Conservation (phyloP, 2,329 filamentous ascomycete genomes). For the Monilinia fructigena region DNA sequence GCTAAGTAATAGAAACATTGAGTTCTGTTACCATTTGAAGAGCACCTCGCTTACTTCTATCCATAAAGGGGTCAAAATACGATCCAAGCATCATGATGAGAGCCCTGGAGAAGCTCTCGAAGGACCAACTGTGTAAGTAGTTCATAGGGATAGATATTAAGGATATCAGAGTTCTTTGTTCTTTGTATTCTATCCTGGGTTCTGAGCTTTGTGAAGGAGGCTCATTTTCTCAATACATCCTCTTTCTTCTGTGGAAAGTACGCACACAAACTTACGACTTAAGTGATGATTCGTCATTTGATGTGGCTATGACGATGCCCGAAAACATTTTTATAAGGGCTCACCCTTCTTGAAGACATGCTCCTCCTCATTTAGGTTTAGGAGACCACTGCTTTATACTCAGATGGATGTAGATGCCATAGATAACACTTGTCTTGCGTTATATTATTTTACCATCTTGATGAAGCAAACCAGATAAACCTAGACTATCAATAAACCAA, state of each 20-base stretch:
- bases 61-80: conserved; percentile 5
- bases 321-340: too few relatives aligned
- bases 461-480: conserved; percentile 26
- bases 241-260: background rate
- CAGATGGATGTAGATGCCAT: conserved; percentile 20
- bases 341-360: conserved; percentile 12
- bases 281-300: conserved; percentile 11
- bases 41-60: background rate
- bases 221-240: background rate
- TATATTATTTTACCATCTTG: conserved; percentile 24
- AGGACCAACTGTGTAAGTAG: background rate
- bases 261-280: background rate
- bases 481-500: conserved; percentile 23
- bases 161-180: conserved; percentile 2
- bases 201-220: background rate
- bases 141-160: background rate
- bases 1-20: background rate
- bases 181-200: background rate
- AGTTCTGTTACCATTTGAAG: background rate
- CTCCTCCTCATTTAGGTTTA: background rate
- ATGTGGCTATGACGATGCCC: too few relatives aligned
- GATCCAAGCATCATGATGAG: conserved; percentile 13
- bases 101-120: conserved; percentile 10
- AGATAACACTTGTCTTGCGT: conserved; percentile 24
- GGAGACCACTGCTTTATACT: too few relatives aligned